Base-by-base conservation (phyloP, 768 basidiomycete genomes). In the Heimioporus sp. region DNA sequence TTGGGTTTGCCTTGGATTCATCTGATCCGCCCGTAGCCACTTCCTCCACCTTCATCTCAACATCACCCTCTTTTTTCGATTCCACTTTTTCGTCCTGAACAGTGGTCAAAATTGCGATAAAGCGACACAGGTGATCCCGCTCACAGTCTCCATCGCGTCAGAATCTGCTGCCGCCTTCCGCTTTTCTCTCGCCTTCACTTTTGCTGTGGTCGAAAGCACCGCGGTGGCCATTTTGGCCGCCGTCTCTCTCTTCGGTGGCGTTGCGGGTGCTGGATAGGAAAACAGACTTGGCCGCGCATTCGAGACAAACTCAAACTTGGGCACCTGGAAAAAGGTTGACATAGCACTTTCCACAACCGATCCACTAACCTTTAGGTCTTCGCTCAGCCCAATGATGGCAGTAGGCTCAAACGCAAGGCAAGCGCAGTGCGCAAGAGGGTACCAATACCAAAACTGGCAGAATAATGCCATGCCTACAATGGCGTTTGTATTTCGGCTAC, bases 391-490 rank as follows among this genome's bases (percentile, higher is more conserved):
- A 61, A 99, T 93, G 50, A 99, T 87, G 10, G 88, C 94, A 13
- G 97, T 99, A 4, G 97, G 95, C 50, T 92, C 88, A 70, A 99
- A 98, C 2, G 95, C 87, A 57, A 99, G 73, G 61, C 87, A 90
- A 15, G 90, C 88, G 56, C 90, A 93, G 64, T 98, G 95, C 13
- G 94, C 93, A 24, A 98, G 76, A 32, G 97, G 97, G 72, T 95
- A 99, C 97, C 97, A 99, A 69, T 98, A 98, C 97, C 97, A 99
- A 73, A 99, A 98, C 70, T 99, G 97, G 63, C 90, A 91, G 76
- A 99, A 99, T 66, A 99, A 72, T 16, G 90, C 85, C 89, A 98
- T 94, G n/a, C 97, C 97, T 32, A 98, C 92, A 56, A 98, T 91
- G 3, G 96, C 93, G 43, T 81, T 90, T 59, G 94, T 95, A 67